phyloP scores from a whole-genome alignment of 306 rosid species.

The Pyrus pyrifolia region DNA sequence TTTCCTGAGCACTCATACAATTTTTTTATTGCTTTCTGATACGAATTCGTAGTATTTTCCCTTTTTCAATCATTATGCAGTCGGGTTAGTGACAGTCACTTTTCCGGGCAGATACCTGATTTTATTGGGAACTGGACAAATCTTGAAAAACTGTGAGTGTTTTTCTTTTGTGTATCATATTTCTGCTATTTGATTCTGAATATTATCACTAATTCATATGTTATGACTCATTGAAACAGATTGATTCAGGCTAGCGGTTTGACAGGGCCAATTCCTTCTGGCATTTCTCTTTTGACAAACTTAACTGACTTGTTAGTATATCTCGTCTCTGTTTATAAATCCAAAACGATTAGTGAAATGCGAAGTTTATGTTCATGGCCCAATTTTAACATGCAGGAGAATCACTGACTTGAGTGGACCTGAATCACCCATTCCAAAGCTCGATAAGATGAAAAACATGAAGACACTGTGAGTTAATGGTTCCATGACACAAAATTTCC shows the following conservation, averaged over 20 bases:
- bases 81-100: constrained; percentile 51
- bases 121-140: constrained; percentile 50
- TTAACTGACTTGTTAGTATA: constrained; percentile 55
- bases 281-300: constrained; percentile 30
- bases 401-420: constrained; percentile 64
- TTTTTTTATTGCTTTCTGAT: not conserved
- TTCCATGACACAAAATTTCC: not conserved
- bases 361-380: not conserved
- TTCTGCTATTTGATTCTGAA: not conserved
- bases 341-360: not conserved
- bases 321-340: not conserved
- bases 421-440: constrained; percentile 41
- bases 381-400: constrained; percentile 46
- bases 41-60: not conserved
- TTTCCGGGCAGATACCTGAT: constrained; percentile 50
- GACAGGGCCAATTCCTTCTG: constrained; percentile 67
- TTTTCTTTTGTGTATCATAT: not conserved
- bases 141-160: constrained; percentile 40
- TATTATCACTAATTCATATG: not conserved
- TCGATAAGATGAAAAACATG: constrained; percentile 28
- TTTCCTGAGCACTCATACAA: not conserved
- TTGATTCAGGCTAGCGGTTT: constrained; percentile 69
- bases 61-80: constrained; percentile 28
- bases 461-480: constrained; percentile 44
- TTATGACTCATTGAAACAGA: constrained; percentile 27